Conservation (phyloP, 1,284 basidiomycete genomes). For the Tilletia indica region DNA sequence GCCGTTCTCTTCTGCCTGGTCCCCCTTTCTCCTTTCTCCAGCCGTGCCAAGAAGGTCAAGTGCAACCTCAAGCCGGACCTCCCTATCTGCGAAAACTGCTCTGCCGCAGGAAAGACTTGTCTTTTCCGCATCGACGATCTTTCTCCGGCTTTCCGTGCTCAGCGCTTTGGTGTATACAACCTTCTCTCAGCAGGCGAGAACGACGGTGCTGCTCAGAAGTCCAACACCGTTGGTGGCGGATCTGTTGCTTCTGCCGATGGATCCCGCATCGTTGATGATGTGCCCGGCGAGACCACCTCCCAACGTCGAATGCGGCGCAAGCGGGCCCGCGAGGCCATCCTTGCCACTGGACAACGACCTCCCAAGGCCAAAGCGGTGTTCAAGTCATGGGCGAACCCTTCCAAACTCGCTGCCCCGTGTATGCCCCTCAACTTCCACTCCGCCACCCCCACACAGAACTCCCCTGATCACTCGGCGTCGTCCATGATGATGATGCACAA, state of each 20-base stretch:
- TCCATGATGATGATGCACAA: slow-evolving; percentile 17
- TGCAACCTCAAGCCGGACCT: slow-evolving; percentile 42
- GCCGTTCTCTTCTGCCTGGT: neutral
- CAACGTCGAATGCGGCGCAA: neutral
- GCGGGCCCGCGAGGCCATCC: neutral
- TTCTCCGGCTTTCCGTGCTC: slow-evolving; percentile 38
- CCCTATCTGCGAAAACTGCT: slow-evolving; percentile 45
- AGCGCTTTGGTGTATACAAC: slow-evolving; percentile 42
- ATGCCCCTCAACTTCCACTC: slow-evolving; percentile 22
- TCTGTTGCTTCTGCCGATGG: neutral
- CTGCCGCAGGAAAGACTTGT: slow-evolving; percentile 42
- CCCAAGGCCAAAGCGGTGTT: slow-evolving; percentile 43
- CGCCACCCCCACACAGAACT: slow-evolving; percentile 11
- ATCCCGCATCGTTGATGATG: neutral
- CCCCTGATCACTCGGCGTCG: slow-evolving; percentile 20
- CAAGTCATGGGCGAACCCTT: slow-evolving; percentile 43
- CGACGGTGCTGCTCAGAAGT: neutral
- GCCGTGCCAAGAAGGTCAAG: slow-evolving; percentile 46
- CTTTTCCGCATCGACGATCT: slow-evolving; percentile 50
- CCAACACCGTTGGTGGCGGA: neutral
- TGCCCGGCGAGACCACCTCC: neutral
- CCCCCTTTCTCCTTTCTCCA: neutral
- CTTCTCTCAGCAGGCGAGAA: neutral
- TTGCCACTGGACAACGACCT: slow-evolving; percentile 12
- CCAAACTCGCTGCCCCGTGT: slow-evolving; percentile 38